Percentiles rank a stretch among this genome's conserved stretches.
Evolutionary conservation across 192 early-diverging fungal species (phyloP).

Genomic region (Lunasporangiospora selenospora): DNA sequence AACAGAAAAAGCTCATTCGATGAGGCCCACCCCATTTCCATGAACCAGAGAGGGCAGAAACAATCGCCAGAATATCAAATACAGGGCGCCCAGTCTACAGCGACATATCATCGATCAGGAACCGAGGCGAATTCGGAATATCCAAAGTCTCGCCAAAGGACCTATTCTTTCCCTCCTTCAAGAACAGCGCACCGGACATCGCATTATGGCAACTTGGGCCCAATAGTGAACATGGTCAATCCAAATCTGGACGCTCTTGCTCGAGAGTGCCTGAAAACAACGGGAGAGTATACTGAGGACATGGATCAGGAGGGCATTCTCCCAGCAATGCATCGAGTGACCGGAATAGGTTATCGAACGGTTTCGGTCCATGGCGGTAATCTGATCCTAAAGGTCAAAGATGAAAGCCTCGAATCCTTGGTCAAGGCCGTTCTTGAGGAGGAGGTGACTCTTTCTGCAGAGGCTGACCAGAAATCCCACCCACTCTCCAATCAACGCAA

Average conservation of each 20-base stretch:
- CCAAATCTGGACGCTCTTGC: constrained; percentile 41
- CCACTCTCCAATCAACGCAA: too few species aligned
- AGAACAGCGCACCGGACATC: constrained; percentile 9
- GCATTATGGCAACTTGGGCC: constrained; percentile 6
- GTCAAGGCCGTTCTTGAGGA: constrained; percentile 18
- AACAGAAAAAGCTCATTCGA: constrained; percentile 37
- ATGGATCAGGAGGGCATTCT: constrained; percentile 11
- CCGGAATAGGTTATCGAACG: constrained; percentile 36
- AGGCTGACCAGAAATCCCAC: too few species aligned
- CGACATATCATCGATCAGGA: constrained; percentile 13
- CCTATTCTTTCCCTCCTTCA: constrained; percentile 46
- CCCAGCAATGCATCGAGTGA: constrained; percentile 36
- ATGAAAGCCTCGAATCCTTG: constrained; percentile 48
- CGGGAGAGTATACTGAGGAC: constrained; percentile 9
- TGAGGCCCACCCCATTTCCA: neutral
- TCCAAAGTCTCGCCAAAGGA: constrained; percentile 21
- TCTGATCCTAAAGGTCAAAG: constrained; percentile 53
- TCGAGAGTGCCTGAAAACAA: constrained; percentile 18
- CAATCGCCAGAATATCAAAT: neutral
- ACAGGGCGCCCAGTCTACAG: neutral
- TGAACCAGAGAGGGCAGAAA: neutral
- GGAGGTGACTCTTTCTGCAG: neutral
- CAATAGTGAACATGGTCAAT: constrained; percentile 40
- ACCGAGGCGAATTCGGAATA: neutral
- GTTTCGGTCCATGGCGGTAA: constrained; percentile 38